phyloP scores from a whole-genome alignment of 2,329 filamentous ascomycete species.

The Phaeosphaeriaceae sp. region DNA sequence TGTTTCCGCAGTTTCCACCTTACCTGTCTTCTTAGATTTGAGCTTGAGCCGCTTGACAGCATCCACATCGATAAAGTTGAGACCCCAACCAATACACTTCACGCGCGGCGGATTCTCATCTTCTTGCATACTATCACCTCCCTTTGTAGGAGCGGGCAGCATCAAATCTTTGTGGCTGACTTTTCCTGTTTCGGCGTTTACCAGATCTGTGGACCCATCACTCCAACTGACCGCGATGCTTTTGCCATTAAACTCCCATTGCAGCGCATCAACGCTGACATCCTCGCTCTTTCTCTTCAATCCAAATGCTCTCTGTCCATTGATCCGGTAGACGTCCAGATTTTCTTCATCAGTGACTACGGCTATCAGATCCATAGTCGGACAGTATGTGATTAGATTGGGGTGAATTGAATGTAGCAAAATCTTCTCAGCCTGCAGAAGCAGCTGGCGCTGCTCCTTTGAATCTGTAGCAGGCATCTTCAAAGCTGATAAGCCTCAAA shows the following conservation, averaged over 20 bases:
- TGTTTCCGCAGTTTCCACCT: conserved; percentile 10
- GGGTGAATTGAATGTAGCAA: conserved; percentile 57
- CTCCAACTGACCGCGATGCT: conserved; percentile 84
- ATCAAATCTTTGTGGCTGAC: conserved; percentile 68
- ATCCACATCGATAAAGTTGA: conserved; percentile 61
- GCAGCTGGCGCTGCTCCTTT: conserved; percentile 24
- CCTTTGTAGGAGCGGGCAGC: conserved; percentile 13
- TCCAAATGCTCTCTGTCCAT: conserved; percentile 72
- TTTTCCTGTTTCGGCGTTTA: conserved; percentile 82
- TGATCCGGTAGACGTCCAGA: conserved; percentile 78
- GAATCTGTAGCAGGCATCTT: conserved; percentile 12
- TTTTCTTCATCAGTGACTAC: conserved; percentile 72
- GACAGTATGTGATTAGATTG: conserved; percentile 74
- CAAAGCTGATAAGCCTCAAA: conserved; percentile 3
- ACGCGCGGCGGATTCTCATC: conserved; percentile 31
- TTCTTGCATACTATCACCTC: conserved; percentile 3
- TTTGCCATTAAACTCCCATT: conserved; percentile 63
- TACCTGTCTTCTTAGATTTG: conserved; percentile 16
- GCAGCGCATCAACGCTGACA: conserved; percentile 44
- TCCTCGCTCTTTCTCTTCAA: conserved; percentile 50
- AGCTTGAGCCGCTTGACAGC: conserved; percentile 45
- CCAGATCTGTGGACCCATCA: conserved; percentile 77
- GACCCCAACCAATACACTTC: conserved; percentile 60
- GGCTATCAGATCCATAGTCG: conserved; percentile 82
- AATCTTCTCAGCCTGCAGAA: conserved; percentile 51